These are phyloP conservation scores for Xylaria castorea DNA, from an alignment of 495 filamentous ascomycete species.

Conservation along the genomic window DNA sequence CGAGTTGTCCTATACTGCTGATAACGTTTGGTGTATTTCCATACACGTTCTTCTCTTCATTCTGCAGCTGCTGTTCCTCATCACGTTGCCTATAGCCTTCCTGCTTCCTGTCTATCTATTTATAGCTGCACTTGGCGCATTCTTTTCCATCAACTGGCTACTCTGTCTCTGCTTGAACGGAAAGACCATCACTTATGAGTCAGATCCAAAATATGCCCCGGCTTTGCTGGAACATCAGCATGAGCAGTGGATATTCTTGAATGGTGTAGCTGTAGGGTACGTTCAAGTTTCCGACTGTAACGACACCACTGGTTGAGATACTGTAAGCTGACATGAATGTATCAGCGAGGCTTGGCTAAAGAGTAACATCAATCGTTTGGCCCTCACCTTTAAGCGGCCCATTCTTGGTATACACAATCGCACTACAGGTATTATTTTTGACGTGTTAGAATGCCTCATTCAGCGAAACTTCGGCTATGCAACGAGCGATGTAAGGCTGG, in stretches of 20 bases:
- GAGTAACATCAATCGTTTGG: constrained; percentile 72
- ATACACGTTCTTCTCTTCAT: constrained; percentile 60
- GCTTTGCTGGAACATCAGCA: constrained; percentile 52
- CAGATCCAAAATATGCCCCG: constrained; percentile 51
- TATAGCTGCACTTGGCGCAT: constrained; percentile 40
- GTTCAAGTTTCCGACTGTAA: constrained; percentile 29
- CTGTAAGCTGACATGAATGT: constrained; percentile 9
- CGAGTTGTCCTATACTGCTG: constrained; percentile 61
- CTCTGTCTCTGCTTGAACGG: constrained; percentile 61
- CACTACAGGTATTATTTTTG: constrained; percentile 74
- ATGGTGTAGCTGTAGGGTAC: constrained; percentile 70
- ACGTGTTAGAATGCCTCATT: constrained; percentile 77
- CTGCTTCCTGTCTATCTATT: constrained; percentile 60
- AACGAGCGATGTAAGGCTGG: constrained; percentile 69
- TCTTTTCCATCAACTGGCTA: constrained; percentile 54
- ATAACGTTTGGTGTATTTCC: constrained; percentile 57
- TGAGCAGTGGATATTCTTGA: constrained; percentile 79
- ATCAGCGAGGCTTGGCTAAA: constrained; percentile 64
- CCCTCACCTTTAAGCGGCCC: constrained; percentile 75
- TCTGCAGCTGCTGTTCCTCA: constrained; percentile 57
- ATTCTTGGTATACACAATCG: constrained; percentile 84
- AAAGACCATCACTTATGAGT: constrained; percentile 47
- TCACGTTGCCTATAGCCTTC: constrained; percentile 55
- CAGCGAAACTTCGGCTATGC: constrained; percentile 78
- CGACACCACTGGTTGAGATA: background rate